A percentile compares a stretch with the other conserved stretches of the same genome.
Evolutionary conservation across 2,329 filamentous ascomycete genomes (phyloP).

Genomic region (Penicillium sp.): DNA sequence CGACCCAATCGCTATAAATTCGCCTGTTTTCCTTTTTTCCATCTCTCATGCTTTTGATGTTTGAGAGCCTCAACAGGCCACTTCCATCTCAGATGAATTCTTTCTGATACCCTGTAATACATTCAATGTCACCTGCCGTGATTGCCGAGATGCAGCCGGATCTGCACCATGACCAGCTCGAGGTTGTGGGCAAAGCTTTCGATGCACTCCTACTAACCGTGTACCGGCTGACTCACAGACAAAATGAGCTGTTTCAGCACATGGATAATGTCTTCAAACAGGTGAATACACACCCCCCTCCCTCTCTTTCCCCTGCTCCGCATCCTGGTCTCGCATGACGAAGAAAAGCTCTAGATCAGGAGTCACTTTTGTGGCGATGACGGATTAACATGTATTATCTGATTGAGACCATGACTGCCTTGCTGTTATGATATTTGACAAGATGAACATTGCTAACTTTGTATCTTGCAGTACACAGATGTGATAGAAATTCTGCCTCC

Average conservation of each 20-base stretch:
- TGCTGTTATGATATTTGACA: conserved; percentile 17
- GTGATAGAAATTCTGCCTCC: conserved; percentile 22
- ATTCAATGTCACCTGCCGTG: conserved; percentile 33
- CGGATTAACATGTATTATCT: conserved; percentile 61
- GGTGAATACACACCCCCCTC: conserved; percentile 32
- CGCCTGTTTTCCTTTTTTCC: conserved; percentile 15
- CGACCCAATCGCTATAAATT: conserved; percentile 21
- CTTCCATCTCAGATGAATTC: conserved; percentile 21
- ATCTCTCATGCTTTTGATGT: conserved; percentile 20
- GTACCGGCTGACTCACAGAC: conserved; percentile 41
- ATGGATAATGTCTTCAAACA: conserved; percentile 42
- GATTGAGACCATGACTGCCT: conserved; percentile 41
- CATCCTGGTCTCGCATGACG: conserved; percentile 46
- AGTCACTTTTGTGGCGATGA: conserved; percentile 64
- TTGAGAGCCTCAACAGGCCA: conserved; percentile 30
- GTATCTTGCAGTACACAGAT: conserved; percentile 19
- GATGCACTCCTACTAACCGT: conserved; percentile 45
- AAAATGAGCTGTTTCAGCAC: conserved; percentile 40
- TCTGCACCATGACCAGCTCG: conserved; percentile 32
- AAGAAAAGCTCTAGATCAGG: conserved; percentile 78
- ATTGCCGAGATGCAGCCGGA: conserved; percentile 34
- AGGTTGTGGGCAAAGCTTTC: conserved; percentile 41
- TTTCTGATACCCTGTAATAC: conserved; percentile 26
- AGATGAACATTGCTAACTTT: conserved; percentile 30
- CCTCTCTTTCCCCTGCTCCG: conserved; percentile 1